A percentile compares a stretch with the other conserved stretches of the same genome.
Conservation (phyloP, 768 basidiomycete species). For the Phlebiopsis gigantea region DNA sequence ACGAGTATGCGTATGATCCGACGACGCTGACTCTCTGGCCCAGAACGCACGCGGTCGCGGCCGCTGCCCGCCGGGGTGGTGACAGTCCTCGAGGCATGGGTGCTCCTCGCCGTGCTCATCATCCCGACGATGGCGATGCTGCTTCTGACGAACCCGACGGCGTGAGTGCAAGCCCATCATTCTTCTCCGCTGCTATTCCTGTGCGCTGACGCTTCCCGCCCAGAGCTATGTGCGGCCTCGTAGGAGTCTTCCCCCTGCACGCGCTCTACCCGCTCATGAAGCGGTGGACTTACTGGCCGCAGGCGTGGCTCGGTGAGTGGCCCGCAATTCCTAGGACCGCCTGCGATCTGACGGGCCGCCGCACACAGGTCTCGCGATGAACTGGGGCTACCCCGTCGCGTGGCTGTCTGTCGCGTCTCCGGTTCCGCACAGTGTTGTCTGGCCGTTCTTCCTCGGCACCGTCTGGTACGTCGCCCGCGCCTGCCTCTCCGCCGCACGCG, state of each 20-base stretch:
- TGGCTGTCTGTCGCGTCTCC: slow-evolving; percentile 38
- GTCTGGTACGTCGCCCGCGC: slow-evolving; percentile 15
- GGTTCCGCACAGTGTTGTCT: slow-evolving; percentile 12
- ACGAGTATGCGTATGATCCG: not conserved
- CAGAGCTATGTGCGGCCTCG: slow-evolving; percentile 11
- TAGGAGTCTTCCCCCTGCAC: slow-evolving; percentile 17
- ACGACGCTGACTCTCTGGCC: too few species aligned
- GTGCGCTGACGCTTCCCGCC: not conserved
- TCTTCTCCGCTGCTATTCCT: not conserved
- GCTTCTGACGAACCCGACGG: slow-evolving; percentile 10
- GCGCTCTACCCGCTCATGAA: slow-evolving; percentile 47
- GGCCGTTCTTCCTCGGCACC: slow-evolving; percentile 17
- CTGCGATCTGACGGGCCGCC: not conserved
- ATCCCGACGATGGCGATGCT: slow-evolving; percentile 13
- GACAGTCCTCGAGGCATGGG: slow-evolving; percentile 26
- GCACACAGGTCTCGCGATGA: slow-evolving; percentile 42
- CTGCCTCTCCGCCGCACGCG: slow-evolving; percentile 26
- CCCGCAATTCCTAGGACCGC: not conserved
- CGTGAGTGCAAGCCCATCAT: slow-evolving; percentile 11
- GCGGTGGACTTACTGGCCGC: slow-evolving; percentile 54
- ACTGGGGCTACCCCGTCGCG: slow-evolving; percentile 44
- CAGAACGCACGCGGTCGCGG: slow-evolving; percentile 31
- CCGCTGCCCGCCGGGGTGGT: slow-evolving; percentile 29
- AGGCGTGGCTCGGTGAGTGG: slow-evolving; percentile 47
- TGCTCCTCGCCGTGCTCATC: slow-evolving; percentile 22